Conservation (phyloP, 176 grass and related monocot species). For the Chrysopogon serrulatus region DNA sequence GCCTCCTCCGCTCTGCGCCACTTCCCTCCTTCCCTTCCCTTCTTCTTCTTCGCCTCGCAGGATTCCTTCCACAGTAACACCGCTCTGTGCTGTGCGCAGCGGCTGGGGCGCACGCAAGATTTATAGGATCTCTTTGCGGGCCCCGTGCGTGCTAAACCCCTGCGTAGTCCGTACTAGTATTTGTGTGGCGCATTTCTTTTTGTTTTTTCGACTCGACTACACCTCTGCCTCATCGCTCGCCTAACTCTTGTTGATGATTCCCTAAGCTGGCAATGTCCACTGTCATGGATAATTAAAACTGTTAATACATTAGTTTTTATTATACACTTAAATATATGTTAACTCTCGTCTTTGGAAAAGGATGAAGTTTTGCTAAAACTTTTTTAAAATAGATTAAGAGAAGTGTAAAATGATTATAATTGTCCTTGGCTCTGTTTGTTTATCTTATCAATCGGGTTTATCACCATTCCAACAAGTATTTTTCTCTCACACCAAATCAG, state of each 20-base stretch:
- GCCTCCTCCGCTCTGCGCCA: not conserved
- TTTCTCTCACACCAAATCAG: too few relatives aligned
- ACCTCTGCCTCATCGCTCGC: not conserved
- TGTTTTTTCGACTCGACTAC: not conserved
- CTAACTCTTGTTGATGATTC: not conserved
- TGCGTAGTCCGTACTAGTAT: not conserved
- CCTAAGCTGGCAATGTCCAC: not conserved
- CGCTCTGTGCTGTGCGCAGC: not conserved
- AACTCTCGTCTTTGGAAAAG: too few relatives aligned
- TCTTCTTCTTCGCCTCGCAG: not conserved
- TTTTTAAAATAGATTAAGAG: too few relatives aligned
- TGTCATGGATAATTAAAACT: not conserved
- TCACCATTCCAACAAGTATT: too few relatives aligned
- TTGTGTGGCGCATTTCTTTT: not conserved
- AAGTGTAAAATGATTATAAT: too few relatives aligned
- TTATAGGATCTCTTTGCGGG: slow-evolving; percentile 7
- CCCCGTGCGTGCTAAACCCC: not conserved
- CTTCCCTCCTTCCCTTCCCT: not conserved
- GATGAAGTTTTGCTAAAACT: too few relatives aligned
- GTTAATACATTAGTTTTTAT: too few relatives aligned
- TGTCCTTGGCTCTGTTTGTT: too few relatives aligned
- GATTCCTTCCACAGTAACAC: not conserved
- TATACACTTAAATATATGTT: too few relatives aligned
- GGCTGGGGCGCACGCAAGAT: not conserved
- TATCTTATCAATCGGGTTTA: too few relatives aligned